Evolutionary conservation across 2,329 filamentous ascomycete species (phyloP).

Genomic region (Dryadomyces quercivorus): DNA sequence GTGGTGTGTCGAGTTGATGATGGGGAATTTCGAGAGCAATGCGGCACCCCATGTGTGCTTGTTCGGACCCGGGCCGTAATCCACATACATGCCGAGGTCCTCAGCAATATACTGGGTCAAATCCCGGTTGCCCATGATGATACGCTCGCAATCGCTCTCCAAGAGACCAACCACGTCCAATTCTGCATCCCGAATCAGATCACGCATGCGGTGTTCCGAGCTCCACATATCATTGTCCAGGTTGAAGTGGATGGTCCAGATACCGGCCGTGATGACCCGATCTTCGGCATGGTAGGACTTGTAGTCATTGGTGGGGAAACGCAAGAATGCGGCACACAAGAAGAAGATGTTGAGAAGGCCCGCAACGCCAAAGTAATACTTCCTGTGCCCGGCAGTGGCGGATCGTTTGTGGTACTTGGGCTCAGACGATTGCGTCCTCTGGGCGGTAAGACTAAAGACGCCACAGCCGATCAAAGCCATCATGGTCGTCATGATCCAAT

Average conservation of each 20-base stretch:
- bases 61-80: constrained; percentile 93
- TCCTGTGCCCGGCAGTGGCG: constrained; percentile 28
- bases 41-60: constrained; percentile 98
- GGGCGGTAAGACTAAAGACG: constrained; percentile 57
- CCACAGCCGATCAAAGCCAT: constrained; percentile 79
- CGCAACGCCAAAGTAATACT: constrained; percentile 45
- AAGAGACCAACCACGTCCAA: constrained; percentile 94
- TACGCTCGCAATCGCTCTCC: constrained; percentile 85
- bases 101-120: constrained; percentile 91
- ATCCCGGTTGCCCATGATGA: constrained; percentile 99
- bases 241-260: constrained; percentile 98
- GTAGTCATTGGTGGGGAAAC: constrained; percentile 89
- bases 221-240: constrained; percentile 99
- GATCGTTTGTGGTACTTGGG: constrained; percentile 26
- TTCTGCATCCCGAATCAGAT: constrained; percentile 86
- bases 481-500: constrained; percentile 83
- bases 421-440: constrained; percentile 27
- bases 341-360: constrained; percentile 70
- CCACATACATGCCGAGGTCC: constrained; percentile 96
- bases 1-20: constrained; percentile 92
- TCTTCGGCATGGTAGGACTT: constrained; percentile 78
- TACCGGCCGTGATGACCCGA: constrained; percentile 82
- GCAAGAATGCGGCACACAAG: constrained; percentile 68
- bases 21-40: constrained; percentile 92
- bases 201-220: constrained; percentile 84